Conservation (phyloP, 768 basidiomycete genomes). For the Auricularia cornea region DNA sequence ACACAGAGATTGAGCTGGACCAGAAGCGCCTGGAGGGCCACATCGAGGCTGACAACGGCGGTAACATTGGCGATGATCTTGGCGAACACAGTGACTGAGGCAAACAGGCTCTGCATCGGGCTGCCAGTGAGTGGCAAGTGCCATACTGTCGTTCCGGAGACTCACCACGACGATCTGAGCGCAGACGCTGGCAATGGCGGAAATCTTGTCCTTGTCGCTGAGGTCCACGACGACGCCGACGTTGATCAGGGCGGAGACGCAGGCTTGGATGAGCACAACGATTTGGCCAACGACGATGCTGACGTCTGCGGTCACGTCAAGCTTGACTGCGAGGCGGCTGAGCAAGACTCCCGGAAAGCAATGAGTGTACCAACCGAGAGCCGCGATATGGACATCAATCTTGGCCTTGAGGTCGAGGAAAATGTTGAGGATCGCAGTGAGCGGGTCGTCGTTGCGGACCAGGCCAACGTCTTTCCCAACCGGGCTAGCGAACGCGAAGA, state of each 20-base stretch:
- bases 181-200: background rate
- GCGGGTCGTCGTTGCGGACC: background rate
- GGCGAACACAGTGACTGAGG: background rate
- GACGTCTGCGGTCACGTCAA: background rate
- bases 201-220: background rate
- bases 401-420: background rate
- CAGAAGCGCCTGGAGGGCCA: background rate
- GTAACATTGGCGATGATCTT: background rate
- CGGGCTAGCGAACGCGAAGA: background rate
- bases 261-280: background rate
- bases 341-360: background rate
- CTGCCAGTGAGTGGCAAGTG: too few relatives aligned
- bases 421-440: background rate
- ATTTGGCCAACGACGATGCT: background rate
- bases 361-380: background rate
- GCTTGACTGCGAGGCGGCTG: background rate
- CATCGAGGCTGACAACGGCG: background rate
- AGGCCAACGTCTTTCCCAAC: background rate
- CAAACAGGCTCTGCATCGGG: background rate
- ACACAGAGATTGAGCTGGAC: background rate
- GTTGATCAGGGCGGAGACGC: background rate
- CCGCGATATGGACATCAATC: background rate
- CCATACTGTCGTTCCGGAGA: background rate
- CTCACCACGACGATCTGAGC: background rate
- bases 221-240: background rate